phyloP scores from a whole-genome alignment of 441 rosid genomes.

The Populus hybrid region DNA sequence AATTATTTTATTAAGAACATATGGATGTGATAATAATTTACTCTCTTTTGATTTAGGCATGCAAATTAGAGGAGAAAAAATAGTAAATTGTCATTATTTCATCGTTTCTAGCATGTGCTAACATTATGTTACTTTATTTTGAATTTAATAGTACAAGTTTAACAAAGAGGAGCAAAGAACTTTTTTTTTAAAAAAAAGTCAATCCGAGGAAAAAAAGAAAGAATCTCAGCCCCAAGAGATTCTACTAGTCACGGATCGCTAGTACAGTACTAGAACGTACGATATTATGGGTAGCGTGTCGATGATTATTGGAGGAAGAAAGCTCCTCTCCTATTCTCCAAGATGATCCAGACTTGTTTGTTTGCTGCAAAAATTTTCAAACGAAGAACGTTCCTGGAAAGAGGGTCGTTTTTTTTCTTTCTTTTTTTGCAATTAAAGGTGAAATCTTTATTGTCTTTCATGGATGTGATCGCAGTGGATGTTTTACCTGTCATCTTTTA shows the following conservation, averaged over 20 bases:
- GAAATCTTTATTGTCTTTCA: not conserved
- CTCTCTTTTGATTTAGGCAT: no score
- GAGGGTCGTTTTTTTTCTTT: not conserved
- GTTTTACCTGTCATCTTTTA: not conserved
- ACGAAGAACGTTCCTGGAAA: conserved; percentile 19
- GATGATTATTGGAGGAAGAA: not conserved
- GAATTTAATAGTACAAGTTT: no score
- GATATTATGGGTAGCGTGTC: not conserved
- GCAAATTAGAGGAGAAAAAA: no score
- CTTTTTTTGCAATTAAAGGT: not conserved
- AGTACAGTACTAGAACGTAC: not conserved
- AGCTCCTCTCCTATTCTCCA: not conserved
- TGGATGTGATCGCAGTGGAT: not conserved
- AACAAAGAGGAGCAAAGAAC: no score
- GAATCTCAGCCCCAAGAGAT: not conserved
- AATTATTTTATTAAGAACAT: no score
- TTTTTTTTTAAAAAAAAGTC: no score
- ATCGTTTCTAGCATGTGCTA: no score
- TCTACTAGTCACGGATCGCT: not conserved
- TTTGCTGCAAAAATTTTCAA: not conserved
- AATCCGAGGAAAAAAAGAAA: no score
- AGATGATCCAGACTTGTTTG: not conserved
- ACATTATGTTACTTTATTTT: no score
- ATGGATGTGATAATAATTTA: no score
- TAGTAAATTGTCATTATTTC: no score